phyloP scores from a whole-genome alignment of 768 basidiomycete species.

The Mycena venus region DNA sequence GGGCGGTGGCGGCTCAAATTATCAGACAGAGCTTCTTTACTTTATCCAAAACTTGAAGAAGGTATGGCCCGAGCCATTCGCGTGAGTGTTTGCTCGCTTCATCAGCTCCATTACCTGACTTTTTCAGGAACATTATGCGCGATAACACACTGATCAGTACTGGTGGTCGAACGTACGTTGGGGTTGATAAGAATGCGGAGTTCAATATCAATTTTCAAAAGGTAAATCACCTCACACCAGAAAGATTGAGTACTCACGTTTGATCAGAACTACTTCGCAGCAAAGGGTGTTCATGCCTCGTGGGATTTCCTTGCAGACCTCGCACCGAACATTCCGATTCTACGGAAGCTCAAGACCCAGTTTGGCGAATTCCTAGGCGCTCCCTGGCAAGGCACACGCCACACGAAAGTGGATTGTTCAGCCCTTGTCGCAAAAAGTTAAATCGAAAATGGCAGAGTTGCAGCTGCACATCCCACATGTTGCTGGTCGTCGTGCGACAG shows the following conservation, averaged over 20 bases:
- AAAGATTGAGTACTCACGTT: not conserved
- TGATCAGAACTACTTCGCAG: slow-evolving; percentile 1
- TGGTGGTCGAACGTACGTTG: not conserved
- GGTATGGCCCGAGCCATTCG: slow-evolving; percentile 15
- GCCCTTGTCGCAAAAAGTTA: not conserved
- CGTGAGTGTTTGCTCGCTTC: not conserved
- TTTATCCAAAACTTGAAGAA: slow-evolving; percentile 17
- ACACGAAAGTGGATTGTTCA: slow-evolving; percentile 2
- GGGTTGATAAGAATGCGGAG: slow-evolving; percentile 8
- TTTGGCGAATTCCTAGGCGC: slow-evolving; percentile 18
- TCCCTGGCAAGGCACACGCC: slow-evolving; percentile 5
- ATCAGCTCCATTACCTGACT: no score
- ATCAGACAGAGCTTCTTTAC: slow-evolving; percentile 3
- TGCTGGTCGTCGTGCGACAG: not conserved
- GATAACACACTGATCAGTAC: slow-evolving; percentile 5
- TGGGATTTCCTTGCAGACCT: slow-evolving; percentile 10
- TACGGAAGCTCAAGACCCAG: slow-evolving; percentile 2
- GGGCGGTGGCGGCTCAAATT: slow-evolving; percentile 1
- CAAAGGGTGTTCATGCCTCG: slow-evolving; percentile 11
- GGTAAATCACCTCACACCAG: not conserved
- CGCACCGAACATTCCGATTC: not conserved
- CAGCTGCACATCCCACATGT: not conserved
- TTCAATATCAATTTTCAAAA: slow-evolving; percentile 21
- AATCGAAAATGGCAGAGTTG: not conserved
- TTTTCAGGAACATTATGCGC: not conserved